Percentiles rank a stretch among this genome's conserved stretches.
Conservation (phyloP, 768 basidiomycete genomes). For the Cystofilobasidium ferigula region DNA sequence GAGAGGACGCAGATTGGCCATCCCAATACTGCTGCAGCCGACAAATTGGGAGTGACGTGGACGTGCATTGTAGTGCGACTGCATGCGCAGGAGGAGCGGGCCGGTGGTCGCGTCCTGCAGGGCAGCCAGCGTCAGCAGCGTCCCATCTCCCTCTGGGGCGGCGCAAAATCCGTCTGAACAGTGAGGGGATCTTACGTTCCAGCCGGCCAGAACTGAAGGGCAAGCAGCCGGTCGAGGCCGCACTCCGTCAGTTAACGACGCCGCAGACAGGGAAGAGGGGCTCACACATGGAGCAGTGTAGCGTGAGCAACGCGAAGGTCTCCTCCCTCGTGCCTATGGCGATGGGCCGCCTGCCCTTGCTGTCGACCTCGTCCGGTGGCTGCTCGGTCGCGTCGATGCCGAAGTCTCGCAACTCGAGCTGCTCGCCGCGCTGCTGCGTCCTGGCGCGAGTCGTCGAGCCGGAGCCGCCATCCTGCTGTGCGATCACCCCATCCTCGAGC, state of each 20-base stretch:
- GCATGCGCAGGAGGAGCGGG: slow-evolving; percentile 28
- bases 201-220: slow-evolving; percentile 22
- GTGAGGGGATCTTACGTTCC: slow-evolving; percentile 3
- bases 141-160: no score
- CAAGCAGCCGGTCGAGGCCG: no score
- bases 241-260: no score
- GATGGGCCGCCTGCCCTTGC: slow-evolving; percentile 9
- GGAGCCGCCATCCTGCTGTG: no score
- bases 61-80: slow-evolving; percentile 24
- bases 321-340: slow-evolving; percentile 7
- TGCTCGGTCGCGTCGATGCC: background rate
- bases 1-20: no score
- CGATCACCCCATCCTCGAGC: no score
- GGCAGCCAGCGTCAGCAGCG: no score
- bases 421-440: background rate
- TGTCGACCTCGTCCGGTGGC: slow-evolving; percentile 3
- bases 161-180: no score
- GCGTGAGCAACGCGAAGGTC: background rate
- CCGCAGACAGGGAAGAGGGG: background rate
- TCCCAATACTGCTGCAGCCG: no score
- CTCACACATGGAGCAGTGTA: slow-evolving; percentile 16
- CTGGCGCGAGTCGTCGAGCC: no score
- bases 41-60: no score
- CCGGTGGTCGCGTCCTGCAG: slow-evolving; percentile 26
- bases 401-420: background rate